Evolutionary conservation across 2,329 filamentous ascomycete genomes (phyloP).

Genomic region (Fusarium xyrophilum): DNA sequence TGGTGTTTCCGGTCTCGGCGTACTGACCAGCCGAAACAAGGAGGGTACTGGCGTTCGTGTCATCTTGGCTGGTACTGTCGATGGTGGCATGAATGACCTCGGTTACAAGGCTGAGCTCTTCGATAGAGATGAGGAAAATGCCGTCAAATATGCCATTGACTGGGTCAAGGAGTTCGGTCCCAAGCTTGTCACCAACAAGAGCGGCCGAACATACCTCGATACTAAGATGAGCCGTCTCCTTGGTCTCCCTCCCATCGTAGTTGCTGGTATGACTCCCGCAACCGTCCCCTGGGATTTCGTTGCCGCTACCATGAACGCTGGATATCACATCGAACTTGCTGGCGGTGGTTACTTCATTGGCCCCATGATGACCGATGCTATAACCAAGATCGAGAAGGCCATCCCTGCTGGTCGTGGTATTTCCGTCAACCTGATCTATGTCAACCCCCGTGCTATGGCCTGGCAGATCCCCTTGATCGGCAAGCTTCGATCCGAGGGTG

Average conservation of each 20-base stretch:
- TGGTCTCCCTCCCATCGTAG: constrained; percentile 85
- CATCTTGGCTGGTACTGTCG: constrained; percentile 91
- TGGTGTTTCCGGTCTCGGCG: constrained; percentile 93
- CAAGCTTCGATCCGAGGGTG: constrained; percentile 80
- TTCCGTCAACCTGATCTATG: constrained; percentile 88
- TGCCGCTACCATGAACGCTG: constrained; percentile 89
- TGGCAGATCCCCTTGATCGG: constrained; percentile 91
- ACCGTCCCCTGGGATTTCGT: constrained; percentile 94
- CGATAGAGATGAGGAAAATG: constrained; percentile 92
- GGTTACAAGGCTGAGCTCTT: constrained; percentile 99
- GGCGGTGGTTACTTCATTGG: constrained; percentile 90
- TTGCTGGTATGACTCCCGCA: constrained; percentile 91
- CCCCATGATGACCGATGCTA: constrained; percentile 80
- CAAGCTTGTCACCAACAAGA: constrained; percentile 87
- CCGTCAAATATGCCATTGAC: constrained; percentile 92
- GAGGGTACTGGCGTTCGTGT: constrained; percentile 97
- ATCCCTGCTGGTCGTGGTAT: constrained; percentile 89
- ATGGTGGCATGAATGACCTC: constrained; percentile 86
- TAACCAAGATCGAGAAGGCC: constrained; percentile 82
- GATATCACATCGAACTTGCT: constrained; percentile 91
- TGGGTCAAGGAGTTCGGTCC: constrained; percentile 98
- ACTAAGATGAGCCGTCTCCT: constrained; percentile 94
- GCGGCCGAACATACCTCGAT: constrained; percentile 89
- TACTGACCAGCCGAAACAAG: constrained; percentile 98
- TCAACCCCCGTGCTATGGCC: constrained; percentile 85